Percentiles rank a stretch among this genome's conserved stretches.
Conservation (phyloP, 345 rosid genomes). For the Salix purpurea region DNA sequence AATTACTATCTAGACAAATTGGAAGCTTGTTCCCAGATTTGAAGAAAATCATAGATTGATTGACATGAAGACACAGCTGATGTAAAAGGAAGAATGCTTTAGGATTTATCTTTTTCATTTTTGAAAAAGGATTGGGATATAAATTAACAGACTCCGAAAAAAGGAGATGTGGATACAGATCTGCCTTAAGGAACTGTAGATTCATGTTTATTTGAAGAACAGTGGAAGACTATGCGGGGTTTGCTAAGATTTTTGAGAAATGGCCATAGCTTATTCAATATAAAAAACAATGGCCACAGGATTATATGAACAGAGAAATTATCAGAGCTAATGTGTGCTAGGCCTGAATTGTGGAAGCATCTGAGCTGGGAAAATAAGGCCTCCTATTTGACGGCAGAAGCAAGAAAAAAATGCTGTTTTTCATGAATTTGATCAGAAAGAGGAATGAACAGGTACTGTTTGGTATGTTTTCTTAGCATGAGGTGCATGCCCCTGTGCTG, state of each 20-base stretch:
- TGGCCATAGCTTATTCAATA: constrained; percentile 40
- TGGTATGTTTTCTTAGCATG: constrained; percentile 26
- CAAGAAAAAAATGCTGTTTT: constrained; percentile 10
- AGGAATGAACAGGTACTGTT: constrained; percentile 18
- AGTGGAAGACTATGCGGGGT: constrained; percentile 32
- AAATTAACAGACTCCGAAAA: constrained; percentile 33
- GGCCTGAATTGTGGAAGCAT: constrained; percentile 37
- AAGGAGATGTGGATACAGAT: constrained; percentile 12
- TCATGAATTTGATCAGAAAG: constrained; percentile 35
- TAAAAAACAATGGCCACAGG: constrained; percentile 8
- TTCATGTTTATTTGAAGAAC: constrained; percentile 36
- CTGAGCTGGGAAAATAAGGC: constrained; percentile 29
- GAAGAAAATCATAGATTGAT: constrained; percentile 16
- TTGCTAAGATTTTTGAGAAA: constrained; percentile 26
- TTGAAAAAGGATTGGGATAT: constrained; percentile 24
- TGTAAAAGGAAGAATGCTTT: constrained; percentile 23
- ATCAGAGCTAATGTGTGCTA: constrained; percentile 33
- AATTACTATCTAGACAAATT: constrained; percentile 23
- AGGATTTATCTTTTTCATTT: constrained; percentile 15
- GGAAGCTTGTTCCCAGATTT: constrained; percentile 35
- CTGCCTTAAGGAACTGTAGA: constrained; percentile 30
- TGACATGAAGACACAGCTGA: constrained; percentile 23
- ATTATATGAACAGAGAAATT: constrained; percentile 22
- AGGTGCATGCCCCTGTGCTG: constrained; percentile 19
- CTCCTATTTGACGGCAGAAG: constrained; percentile 33